Base-by-base conservation (phyloP, 306 rosid genomes). In the Gynostemma pentaphyllum region DNA sequence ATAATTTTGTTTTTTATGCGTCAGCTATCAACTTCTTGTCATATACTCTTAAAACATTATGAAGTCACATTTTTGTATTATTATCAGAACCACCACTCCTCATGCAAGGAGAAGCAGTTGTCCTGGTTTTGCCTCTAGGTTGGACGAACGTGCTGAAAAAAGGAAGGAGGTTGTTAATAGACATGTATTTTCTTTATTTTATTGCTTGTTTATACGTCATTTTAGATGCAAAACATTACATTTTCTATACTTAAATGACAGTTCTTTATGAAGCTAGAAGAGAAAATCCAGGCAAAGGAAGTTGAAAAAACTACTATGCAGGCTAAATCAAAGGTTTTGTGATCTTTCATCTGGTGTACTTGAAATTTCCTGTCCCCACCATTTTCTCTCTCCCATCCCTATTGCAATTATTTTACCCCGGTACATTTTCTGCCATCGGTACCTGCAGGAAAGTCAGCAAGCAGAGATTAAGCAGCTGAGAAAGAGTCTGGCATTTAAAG, bases 131-230 rank as follows among this genome's bases (percentile, higher is more conserved):
- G 78, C 95, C 66, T 92, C 68, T 82, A 77, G 94, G 74, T 74
- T 86, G 94, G 90, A 84, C 62, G 96, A 92, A 75, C 83, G 99
- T 45, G 99, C 95, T 15, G 99, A 90, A 67, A 92, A 92, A 69
- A 74, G 99, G 74, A 92, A 77, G 79, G 95, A 92, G 99, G 96
- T 92, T 59, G 37, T 74, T 34, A 68, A 46, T 30, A 49, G 42
- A 68, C 44, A 69, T 56, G 29, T 71, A 21, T 2, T 7, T 39
- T 68, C 5, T 51, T 21, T n/a, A 40, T 1, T 14, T 19, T 18
- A n/a, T 36, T 36, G 30, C 68, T 28, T 46, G 18, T 73, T 52
- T n/a, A 51, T 61, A 4, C 23, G n/a, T 36, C 32, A 56, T 42
- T 47, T 32, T 11, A n/a, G 48, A 46, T 52, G 40, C 16, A 70